Base-by-base conservation (phyloP, 2,329 filamentous ascomycete genomes). In the Stagonosporopsis cucurbitacearum region DNA sequence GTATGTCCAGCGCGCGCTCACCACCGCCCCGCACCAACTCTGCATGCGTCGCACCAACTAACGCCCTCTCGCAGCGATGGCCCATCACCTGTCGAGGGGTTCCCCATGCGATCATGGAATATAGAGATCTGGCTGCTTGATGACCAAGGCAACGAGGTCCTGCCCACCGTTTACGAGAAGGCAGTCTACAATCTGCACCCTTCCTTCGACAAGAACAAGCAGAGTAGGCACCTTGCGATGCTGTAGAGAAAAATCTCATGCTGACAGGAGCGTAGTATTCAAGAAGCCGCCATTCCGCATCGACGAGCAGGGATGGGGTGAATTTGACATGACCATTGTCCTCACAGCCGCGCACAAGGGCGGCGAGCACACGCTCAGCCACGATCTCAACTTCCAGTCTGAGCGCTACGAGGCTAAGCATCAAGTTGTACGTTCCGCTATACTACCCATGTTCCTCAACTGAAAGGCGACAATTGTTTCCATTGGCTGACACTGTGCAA, bases 281-380 rank as follows among this genome's bases (percentile, higher is more conserved):
- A 88, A 88, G 72, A 88, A 90, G 63, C 86, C 92, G 0, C 95
- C 95, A 0, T 99, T 98, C 80, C 84, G 84, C 63, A 96, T 96
- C 77, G 82, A 87, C 62, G 96, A 99, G 78, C 91, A 97, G 78
- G 95, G 95, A 66, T 99, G 95, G 95, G 95, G 95, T 71, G 95
- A 98, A 79, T 99, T 99, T 75, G 95, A 98, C 74, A 94, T 99
- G 87, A 83, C 82, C 43, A 95, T 98, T 70, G 86, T 90, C 59
- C 84, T 96, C 66, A 89, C 88, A 71, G 90, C 89, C 39, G 87
- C 89, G 26, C 92, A 95, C 77, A 97, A 97, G 82, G 89, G 86
- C 54, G 86, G 88, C 54, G 94, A 96, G 71, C 86, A 92, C 70
- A 82, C 85, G 13, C 82, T 99, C 62, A 79, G 82, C 46, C 95